phyloP scores from a whole-genome alignment of 805 yeast species.

The Sugiyamaella lignohabitans region DNA sequence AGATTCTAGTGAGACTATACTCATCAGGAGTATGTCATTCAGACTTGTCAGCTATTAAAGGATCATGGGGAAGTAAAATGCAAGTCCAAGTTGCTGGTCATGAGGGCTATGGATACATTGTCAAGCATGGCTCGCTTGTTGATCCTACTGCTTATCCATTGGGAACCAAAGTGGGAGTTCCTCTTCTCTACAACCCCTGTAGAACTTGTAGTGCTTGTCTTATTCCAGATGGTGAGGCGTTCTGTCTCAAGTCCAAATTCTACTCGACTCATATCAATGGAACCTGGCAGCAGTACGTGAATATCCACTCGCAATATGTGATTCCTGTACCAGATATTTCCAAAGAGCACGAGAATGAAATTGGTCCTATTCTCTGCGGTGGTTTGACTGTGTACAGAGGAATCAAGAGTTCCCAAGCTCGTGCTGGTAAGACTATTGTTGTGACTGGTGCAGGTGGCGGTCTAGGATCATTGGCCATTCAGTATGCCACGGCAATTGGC shows the following conservation, averaged over 20 bases:
- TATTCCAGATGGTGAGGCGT: slow-evolving; percentile 34
- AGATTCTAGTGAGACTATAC: slow-evolving; percentile 30
- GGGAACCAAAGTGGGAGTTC: slow-evolving; percentile 26
- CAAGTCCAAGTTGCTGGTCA: slow-evolving; percentile 26
- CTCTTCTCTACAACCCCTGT: slow-evolving; percentile 22
- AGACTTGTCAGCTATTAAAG: slow-evolving; percentile 37
- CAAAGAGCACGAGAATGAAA: slow-evolving; percentile 11
- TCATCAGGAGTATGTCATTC: slow-evolving; percentile 42
- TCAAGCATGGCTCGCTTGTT: slow-evolving; percentile 23
- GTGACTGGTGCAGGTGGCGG: slow-evolving; percentile 61
- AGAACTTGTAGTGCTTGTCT: slow-evolving; percentile 22
- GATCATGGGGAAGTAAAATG: slow-evolving; percentile 34
- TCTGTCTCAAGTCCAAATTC: slow-evolving; percentile 59
- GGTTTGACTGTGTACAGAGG: slow-evolving; percentile 61
- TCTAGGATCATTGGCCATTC: slow-evolving; percentile 52
- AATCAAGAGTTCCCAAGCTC: slow-evolving; percentile 43
- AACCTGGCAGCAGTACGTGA: slow-evolving; percentile 43
- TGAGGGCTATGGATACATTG: slow-evolving; percentile 29
- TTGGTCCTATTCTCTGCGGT: slow-evolving; percentile 54
- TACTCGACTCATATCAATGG: slow-evolving; percentile 69
- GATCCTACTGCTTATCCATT: slow-evolving; percentile 16
- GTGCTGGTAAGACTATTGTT: slow-evolving; percentile 53
- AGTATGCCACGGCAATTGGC: slow-evolving; percentile 56
- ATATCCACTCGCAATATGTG: slow-evolving; percentile 41
- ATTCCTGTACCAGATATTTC: slow-evolving; percentile 38